These are phyloP conservation scores for Penicillium tannophilum DNA, from an alignment of 495 filamentous ascomycete genomes.

Conservation along the genomic window DNA sequence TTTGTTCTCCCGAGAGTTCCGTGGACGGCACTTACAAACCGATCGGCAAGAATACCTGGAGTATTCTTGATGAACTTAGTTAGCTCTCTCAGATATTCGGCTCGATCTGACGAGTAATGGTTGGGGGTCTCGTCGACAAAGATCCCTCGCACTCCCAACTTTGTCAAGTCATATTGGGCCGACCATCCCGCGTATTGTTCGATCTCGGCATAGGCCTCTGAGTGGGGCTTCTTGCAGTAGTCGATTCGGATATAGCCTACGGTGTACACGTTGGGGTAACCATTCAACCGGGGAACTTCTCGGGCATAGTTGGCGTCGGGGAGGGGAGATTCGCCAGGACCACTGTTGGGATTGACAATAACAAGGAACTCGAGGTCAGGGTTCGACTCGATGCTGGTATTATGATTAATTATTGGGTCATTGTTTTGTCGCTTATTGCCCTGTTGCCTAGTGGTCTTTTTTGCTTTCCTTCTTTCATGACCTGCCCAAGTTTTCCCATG, in stretches of 20 bases:
- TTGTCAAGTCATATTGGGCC: background rate
- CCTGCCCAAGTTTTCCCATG: background rate
- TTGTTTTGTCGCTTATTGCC: background rate
- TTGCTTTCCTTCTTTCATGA: background rate
- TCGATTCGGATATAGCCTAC: constrained; percentile 10
- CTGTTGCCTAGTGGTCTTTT: background rate
- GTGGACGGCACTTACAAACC: constrained; percentile 4
- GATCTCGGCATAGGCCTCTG: constrained; percentile 1
- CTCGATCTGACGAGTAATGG: background rate
- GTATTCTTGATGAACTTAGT: constrained; percentile 7
- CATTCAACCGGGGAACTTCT: constrained; percentile 8
- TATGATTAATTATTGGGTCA: background rate
- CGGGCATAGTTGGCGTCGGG: constrained; percentile 6
- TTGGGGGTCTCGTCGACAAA: constrained; percentile 9
- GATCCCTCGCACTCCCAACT: constrained; percentile 2
- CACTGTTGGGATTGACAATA: constrained; percentile 9
- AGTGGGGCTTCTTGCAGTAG: constrained; percentile 11
- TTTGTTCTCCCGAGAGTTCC: background rate
- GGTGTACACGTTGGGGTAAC: constrained; percentile 4
- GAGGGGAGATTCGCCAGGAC: background rate
- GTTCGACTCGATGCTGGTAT: constrained; percentile 4
- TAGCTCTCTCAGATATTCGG: constrained; percentile 3
- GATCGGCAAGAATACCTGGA: constrained; percentile 6
- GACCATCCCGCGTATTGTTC: constrained; percentile 7
- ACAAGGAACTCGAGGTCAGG: constrained; percentile 3